These are phyloP conservation scores for Phytophthora tentaculata DNA, from an alignment of 352 stramenopile species.

Conservation along the genomic window DNA sequence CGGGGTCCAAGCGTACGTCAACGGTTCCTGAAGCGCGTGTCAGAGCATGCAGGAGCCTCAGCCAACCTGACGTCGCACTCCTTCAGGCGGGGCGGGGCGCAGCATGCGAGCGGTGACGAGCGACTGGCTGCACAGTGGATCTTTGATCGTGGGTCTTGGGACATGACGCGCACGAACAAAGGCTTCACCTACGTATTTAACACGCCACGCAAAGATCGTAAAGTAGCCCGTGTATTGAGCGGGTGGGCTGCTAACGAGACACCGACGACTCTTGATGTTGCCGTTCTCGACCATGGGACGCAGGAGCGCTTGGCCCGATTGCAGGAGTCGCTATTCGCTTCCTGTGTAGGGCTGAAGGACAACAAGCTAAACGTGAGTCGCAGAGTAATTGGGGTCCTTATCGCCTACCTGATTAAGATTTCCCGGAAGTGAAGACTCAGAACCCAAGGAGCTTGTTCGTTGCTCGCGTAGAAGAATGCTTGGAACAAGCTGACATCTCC, in stretches of 20 bases:
- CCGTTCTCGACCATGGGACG: neutral
- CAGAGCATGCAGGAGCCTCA: slow-evolving; percentile 4
- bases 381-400: slow-evolving; percentile 20
- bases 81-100: slow-evolving; percentile 28
- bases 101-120: slow-evolving; percentile 27
- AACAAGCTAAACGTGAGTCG: slow-evolving; percentile 13
- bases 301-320: slow-evolving; percentile 4
- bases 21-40: slow-evolving; percentile 1
- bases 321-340: slow-evolving; percentile 7
- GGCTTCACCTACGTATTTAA: neutral
- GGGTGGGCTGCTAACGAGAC: slow-evolving; percentile 13
- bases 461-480: slow-evolving; percentile 9
- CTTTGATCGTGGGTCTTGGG: neutral
- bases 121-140: neutral
- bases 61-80: slow-evolving; percentile 35
- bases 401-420: slow-evolving; percentile 13
- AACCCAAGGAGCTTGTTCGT: slow-evolving; percentile 6
- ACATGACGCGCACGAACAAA: neutral
- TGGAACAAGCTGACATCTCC: neutral
- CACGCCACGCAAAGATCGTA: too few relatives aligned
- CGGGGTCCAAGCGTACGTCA: neutral
- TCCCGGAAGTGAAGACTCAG: slow-evolving; percentile 9
- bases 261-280: neutral
- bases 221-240: slow-evolving; percentile 16
- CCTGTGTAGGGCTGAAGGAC: neutral